These are phyloP conservation scores for Penicillium sp. DNA, from an alignment of 2,329 filamentous ascomycete genomes.

Conservation along the genomic window DNA sequence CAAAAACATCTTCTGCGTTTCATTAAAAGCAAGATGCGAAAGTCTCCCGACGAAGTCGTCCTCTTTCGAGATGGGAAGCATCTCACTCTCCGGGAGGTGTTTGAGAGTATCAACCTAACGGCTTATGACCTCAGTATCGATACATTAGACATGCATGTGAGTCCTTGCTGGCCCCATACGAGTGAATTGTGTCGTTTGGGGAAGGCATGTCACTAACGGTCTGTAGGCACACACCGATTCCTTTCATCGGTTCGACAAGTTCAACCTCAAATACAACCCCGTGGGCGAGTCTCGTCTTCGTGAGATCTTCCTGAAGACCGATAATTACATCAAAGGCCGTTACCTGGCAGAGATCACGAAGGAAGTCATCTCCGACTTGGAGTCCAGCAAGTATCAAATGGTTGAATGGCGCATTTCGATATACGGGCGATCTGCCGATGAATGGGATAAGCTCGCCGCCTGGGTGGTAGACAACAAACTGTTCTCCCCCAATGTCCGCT, in stretches of 20 bases:
- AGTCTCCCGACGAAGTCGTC: constrained; percentile 89
- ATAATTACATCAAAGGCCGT: constrained; percentile 93
- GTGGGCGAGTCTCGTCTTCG: constrained; percentile 91
- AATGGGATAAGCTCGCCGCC: constrained; percentile 96
- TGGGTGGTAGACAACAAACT: constrained; percentile 99
- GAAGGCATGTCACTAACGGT: neutral
- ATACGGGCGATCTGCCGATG: constrained; percentile 85
- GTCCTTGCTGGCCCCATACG: constrained; percentile 34
- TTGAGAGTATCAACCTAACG: constrained; percentile 94
- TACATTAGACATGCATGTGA: constrained; percentile 95
- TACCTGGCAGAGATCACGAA: constrained; percentile 98
- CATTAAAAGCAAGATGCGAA: constrained; percentile 99
- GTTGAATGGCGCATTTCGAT: constrained; percentile 99
- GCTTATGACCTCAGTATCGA: constrained; percentile 98
- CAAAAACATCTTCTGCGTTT: constrained; percentile 97
- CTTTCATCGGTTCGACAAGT: constrained; percentile 99
- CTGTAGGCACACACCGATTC: constrained; percentile 86
- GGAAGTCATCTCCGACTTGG: constrained; percentile 93
- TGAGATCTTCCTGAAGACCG: constrained; percentile 98
- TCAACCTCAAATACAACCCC: constrained; percentile 98
- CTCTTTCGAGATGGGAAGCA: constrained; percentile 89
- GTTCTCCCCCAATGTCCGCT: constrained; percentile 95
- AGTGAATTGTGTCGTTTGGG: neutral
- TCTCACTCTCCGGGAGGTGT: constrained; percentile 87
- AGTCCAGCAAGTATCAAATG: constrained; percentile 99